Evolutionary conservation across 2,329 filamentous ascomycete species (phyloP).

Genomic region (Graphilbum ipis-grandicollis): DNA sequence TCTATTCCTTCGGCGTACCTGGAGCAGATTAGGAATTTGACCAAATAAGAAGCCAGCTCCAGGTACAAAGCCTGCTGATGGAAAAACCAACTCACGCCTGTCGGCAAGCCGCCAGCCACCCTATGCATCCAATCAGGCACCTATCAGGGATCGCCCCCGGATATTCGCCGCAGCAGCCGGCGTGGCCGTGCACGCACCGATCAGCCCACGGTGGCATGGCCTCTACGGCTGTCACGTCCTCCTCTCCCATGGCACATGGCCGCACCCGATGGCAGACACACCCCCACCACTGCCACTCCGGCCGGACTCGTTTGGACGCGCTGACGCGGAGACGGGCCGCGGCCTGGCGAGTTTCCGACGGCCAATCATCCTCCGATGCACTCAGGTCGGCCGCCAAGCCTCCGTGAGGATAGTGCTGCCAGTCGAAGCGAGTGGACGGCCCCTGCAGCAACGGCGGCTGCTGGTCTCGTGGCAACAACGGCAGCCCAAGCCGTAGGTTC

Average conservation of each 20-base stretch:
- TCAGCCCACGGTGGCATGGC: neutral
- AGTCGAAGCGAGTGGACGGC: too few relatives aligned
- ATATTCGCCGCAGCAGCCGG: neutral
- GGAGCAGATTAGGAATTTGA: neutral
- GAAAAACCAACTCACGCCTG: neutral
- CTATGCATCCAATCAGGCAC: neutral
- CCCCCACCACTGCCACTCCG: neutral
- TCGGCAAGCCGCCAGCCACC: neutral
- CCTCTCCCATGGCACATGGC: neutral
- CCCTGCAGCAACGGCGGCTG: too few relatives aligned
- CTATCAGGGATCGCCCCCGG: neutral
- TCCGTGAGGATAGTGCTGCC: too few relatives aligned
- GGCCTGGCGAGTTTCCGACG: too few relatives aligned
- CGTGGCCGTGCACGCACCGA: neutral
- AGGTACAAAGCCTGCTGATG: neutral
- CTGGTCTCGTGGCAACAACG: too few relatives aligned
- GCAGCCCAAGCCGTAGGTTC: neutral
- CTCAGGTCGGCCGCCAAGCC: too few relatives aligned
- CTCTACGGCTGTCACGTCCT: neutral
- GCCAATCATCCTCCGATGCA: too few relatives aligned
- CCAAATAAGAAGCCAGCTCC: neutral
- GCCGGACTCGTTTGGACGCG: neutral
- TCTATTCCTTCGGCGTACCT: neutral
- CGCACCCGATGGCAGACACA: neutral
- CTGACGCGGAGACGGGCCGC: too few relatives aligned